These are phyloP conservation scores for Ambrosia artemisiifolia DNA, from an alignment of 129 eudicot genomes.

Conservation along the genomic window DNA sequence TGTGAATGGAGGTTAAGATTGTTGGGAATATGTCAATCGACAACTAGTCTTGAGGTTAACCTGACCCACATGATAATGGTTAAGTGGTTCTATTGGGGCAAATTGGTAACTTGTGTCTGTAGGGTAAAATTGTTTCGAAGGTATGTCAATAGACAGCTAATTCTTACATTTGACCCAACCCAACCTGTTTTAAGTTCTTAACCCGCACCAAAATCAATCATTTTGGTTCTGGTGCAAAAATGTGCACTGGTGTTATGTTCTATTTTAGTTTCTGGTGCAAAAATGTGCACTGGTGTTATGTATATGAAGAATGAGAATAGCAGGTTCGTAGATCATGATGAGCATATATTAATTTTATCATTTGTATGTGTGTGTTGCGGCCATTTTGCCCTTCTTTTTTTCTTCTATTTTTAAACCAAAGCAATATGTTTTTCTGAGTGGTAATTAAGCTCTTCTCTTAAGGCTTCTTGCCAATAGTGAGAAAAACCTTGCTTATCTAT, in stretches of 20 bases:
- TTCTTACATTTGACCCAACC: neutral
- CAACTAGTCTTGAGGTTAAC: neutral
- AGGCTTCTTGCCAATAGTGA: too few species aligned
- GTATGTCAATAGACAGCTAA: neutral
- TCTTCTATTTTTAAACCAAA: neutral
- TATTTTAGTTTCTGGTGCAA: neutral
- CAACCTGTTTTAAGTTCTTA: neutral
- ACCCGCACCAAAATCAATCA: neutral
- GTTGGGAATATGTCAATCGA: neutral
- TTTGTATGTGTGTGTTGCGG: neutral
- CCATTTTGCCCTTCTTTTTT: neutral
- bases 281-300: neutral
- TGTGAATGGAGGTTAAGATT: too few species aligned
- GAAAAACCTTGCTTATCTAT: too few species aligned
- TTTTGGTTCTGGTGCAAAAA: neutral
- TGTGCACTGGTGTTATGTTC: neutral
- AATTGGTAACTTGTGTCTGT: too few species aligned
- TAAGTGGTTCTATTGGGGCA: too few species aligned
- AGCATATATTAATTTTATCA: neutral
- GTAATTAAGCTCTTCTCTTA: too few species aligned
- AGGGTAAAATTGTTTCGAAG: too few species aligned
- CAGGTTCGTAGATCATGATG: neutral
- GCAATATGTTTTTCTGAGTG: too few species aligned
- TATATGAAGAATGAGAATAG: neutral
- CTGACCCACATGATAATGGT: too few species aligned